Conservation (phyloP, 2,329 filamentous ascomycete species). For the Aspergillus oerlinghausenensis region DNA sequence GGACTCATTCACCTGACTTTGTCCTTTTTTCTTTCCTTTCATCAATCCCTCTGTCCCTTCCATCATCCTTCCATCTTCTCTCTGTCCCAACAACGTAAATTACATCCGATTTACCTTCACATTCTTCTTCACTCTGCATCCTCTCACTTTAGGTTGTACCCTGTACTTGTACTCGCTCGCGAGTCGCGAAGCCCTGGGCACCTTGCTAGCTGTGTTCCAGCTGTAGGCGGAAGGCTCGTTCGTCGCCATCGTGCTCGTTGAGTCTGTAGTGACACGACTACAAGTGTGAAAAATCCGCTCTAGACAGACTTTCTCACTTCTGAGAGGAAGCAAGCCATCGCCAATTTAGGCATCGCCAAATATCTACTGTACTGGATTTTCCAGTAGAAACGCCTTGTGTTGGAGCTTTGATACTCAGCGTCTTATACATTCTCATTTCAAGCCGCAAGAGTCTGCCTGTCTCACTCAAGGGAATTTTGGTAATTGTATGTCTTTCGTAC, state of each 20-base stretch:
- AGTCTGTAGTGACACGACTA: constrained; percentile 37
- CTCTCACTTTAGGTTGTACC: constrained; percentile 29
- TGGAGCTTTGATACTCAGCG: constrained; percentile 10
- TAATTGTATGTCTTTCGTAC: constrained; percentile 11
- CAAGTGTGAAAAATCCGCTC: constrained; percentile 18
- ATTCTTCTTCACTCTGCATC: constrained; percentile 13
- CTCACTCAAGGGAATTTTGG: constrained; percentile 6
- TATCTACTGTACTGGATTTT: constrained; percentile 17
- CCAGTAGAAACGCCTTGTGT: constrained; percentile 22
- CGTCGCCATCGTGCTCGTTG: constrained; percentile 29
- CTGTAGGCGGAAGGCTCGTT: constrained; percentile 34
- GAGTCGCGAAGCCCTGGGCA: constrained; percentile 25
- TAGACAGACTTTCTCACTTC: constrained; percentile 18
- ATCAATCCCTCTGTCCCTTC: constrained; percentile 2
- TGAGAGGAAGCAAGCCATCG: constrained; percentile 8
- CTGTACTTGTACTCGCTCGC: constrained; percentile 35
- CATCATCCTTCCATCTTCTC: constrained; percentile 6
- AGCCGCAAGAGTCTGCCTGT: constrained; percentile 11
- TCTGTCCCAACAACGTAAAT: not conserved
- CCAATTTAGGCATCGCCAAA: constrained; percentile 15
- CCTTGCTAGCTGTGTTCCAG: constrained; percentile 35
- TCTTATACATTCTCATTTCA: constrained; percentile 9
- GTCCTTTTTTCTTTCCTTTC: constrained; percentile 2
- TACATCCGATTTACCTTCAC: constrained; percentile 7
- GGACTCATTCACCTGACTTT: constrained; percentile 17